Evolutionary conservation across 768 basidiomycete species (phyloP).

Genomic region (Lactarius psammicola): DNA sequence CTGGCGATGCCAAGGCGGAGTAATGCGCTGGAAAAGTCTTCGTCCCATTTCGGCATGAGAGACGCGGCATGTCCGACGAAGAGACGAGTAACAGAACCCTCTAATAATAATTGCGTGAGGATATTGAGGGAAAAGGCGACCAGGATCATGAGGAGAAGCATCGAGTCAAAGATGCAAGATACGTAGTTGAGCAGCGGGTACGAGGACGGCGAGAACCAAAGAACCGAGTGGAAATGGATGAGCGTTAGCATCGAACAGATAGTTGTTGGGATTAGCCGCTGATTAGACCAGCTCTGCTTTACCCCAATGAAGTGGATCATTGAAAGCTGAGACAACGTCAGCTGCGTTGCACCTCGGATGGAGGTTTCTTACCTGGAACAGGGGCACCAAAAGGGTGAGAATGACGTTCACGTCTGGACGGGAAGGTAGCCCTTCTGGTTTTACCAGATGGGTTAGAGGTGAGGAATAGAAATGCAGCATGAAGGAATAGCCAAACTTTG

Average conservation of each 20-base stretch:
- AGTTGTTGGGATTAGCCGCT: conserved; percentile 69
- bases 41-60: conserved; percentile 55
- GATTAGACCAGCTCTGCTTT: conserved; percentile 58
- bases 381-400: conserved; percentile 69
- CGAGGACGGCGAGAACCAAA: conserved; percentile 46
- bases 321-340: conserved; percentile 44
- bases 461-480: conserved; percentile 72
- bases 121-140: conserved; percentile 61
- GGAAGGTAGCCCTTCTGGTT: conserved; percentile 47
- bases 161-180: conserved; percentile 68
- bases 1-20: conserved; percentile 72
- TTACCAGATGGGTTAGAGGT: conserved; percentile 53
- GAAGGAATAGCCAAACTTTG: conserved; percentile 74
- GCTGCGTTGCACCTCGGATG: background rate
- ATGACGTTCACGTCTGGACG: conserved; percentile 72
- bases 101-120: conserved; percentile 62
- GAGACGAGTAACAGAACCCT: conserved; percentile 56
- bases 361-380: conserved; percentile 55
- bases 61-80: conserved; percentile 50
- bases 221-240: conserved; percentile 63
- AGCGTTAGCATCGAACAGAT: conserved; percentile 59
- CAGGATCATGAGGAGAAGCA: conserved; percentile 54
- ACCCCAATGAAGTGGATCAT: conserved; percentile 67
- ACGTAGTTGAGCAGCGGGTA: conserved; percentile 76
- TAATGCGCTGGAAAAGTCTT: conserved; percentile 70